These are phyloP conservation scores for Caryopteris hybrid DNA, from an alignment of 305 asterid species.

Conservation along the genomic window DNA sequence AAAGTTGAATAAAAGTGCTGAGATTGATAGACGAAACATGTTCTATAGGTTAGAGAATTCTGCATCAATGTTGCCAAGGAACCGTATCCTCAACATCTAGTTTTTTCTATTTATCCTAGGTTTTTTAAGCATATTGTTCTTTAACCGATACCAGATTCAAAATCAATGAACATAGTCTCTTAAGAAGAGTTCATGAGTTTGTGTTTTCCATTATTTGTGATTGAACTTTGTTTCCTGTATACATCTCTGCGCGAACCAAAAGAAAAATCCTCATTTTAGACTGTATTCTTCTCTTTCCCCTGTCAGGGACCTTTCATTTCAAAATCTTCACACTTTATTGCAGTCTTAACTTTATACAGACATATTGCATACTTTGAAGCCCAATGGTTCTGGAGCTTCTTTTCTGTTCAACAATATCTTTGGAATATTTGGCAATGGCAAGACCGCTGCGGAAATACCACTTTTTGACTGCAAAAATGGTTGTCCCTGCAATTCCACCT, in stretches of 20 bases:
- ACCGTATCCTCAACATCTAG: conserved; percentile 68
- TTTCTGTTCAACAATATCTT: conserved; percentile 58
- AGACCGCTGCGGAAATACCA: conserved; percentile 23
- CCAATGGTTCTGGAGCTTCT: conserved; percentile 57
- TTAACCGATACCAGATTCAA: not conserved
- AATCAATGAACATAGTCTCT: not conserved
- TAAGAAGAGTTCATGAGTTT: not conserved
- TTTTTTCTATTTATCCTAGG: conserved; percentile 15
- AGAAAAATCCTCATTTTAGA: not conserved
- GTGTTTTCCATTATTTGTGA: not conserved
- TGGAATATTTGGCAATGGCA: conserved; percentile 33
- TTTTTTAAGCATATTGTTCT: not conserved
- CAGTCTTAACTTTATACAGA: conserved; percentile 52
- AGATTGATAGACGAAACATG: conserved; percentile 50
- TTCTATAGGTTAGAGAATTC: conserved; percentile 53
- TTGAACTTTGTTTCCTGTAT: not conserved
- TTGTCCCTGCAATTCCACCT: conserved; percentile 35
- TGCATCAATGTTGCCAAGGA: conserved; percentile 55
- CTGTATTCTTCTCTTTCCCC: not conserved
- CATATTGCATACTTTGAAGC: conserved; percentile 54
- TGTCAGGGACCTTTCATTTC: conserved; percentile 1
- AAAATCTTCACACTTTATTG: conserved; percentile 9
- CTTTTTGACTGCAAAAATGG: conserved; percentile 35
- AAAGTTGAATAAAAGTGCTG: conserved; percentile 43
- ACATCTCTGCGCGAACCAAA: not conserved